A percentile compares a stretch with the other conserved stretches of the same genome.
These are phyloP conservation scores for Teratosphaeria gauchensis DNA, from an alignment of 2,329 filamentous ascomycete genomes.

Conservation along the genomic window DNA sequence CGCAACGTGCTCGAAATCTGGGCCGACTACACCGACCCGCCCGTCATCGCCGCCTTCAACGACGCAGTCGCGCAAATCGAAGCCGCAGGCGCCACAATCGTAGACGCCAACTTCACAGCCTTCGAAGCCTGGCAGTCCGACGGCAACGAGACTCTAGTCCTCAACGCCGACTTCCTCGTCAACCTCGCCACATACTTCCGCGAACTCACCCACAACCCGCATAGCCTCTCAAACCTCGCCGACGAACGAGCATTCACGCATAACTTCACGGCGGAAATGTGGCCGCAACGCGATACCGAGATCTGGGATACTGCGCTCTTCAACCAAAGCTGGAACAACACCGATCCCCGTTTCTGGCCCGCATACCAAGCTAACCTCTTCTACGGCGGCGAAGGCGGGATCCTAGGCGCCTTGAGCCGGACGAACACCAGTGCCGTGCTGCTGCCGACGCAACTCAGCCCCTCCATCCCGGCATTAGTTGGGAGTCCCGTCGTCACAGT, in stretches of 20 bases:
- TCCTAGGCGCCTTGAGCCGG: slow-evolving; percentile 50
- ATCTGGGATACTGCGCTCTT: slow-evolving; percentile 46
- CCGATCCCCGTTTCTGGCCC: slow-evolving; percentile 46
- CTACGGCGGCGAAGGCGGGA: slow-evolving; percentile 49
- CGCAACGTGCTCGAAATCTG: slow-evolving; percentile 44
- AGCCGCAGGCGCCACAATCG: slow-evolving; percentile 49
- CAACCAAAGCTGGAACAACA: slow-evolving; percentile 46
- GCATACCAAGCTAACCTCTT: slow-evolving; percentile 45
- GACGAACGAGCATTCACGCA: slow-evolving; percentile 50
- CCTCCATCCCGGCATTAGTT: slow-evolving; percentile 44
- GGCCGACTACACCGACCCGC: slow-evolving; percentile 23
- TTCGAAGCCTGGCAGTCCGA: slow-evolving; percentile 36
- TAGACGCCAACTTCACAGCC: slow-evolving; percentile 51
- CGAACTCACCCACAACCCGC: slow-evolving; percentile 48
- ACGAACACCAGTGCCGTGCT: slow-evolving; percentile 53
- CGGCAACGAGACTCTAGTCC: slow-evolving; percentile 35
- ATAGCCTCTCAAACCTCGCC: slow-evolving; percentile 42
- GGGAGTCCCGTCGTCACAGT: slow-evolving; percentile 55
- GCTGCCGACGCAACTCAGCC: slow-evolving; percentile 44
- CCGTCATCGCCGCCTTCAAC: slow-evolving; percentile 47
- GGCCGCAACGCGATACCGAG: slow-evolving; percentile 49
- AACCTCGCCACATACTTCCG: slow-evolving; percentile 50
- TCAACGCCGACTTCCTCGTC: slow-evolving; percentile 50
- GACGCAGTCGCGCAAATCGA: slow-evolving; percentile 43
- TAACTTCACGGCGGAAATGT: slow-evolving; percentile 44